Conservation (phyloP, 441 rosid species). For the Erodium texanum region DNA sequence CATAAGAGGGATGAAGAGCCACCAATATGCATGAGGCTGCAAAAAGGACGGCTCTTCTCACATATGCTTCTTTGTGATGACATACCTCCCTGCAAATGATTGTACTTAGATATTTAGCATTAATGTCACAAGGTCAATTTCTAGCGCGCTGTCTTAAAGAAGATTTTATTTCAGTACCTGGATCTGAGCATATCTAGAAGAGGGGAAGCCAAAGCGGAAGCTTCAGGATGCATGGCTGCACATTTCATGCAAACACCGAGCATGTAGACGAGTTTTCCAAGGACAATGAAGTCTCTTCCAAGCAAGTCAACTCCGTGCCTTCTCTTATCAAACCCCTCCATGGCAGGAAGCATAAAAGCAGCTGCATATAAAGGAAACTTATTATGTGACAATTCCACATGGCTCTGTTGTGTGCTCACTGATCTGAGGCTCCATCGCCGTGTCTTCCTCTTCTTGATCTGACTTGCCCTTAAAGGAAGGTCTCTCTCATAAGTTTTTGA, state of each 20-base stretch:
- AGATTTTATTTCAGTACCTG: conserved; percentile 36
- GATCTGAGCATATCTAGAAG: conserved; percentile 79
- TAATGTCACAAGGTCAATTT: conserved; percentile 12
- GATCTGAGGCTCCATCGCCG: conserved; percentile 68
- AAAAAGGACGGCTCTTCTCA: conserved; percentile 80
- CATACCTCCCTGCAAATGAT: conserved; percentile 61
- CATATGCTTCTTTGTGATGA: conserved; percentile 85
- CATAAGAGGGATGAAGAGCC: conserved; percentile 75
- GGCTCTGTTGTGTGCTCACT: conserved; percentile 33
- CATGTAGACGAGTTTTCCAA: conserved; percentile 91
- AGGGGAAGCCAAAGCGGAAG: conserved; percentile 65
- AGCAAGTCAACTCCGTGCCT: conserved; percentile 95
- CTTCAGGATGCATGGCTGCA: conserved; percentile 90
- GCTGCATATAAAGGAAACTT: conserved; percentile 82
- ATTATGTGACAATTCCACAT: conserved; percentile 54
- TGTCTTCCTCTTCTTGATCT: conserved; percentile 60
- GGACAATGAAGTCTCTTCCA: conserved; percentile 79
- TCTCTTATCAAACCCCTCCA: conserved; percentile 89
- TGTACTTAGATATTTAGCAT: not conserved
- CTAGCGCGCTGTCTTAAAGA: not conserved
- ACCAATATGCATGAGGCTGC: conserved; percentile 73
- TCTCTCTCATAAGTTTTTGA: conserved; percentile 81
- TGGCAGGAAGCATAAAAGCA: conserved; percentile 97
- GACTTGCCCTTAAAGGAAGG: conserved; percentile 56
- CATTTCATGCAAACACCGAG: conserved; percentile 90